phyloP scores from a whole-genome alignment of 352 stramenopile species.

The Phytophthora citrophthora region DNA sequence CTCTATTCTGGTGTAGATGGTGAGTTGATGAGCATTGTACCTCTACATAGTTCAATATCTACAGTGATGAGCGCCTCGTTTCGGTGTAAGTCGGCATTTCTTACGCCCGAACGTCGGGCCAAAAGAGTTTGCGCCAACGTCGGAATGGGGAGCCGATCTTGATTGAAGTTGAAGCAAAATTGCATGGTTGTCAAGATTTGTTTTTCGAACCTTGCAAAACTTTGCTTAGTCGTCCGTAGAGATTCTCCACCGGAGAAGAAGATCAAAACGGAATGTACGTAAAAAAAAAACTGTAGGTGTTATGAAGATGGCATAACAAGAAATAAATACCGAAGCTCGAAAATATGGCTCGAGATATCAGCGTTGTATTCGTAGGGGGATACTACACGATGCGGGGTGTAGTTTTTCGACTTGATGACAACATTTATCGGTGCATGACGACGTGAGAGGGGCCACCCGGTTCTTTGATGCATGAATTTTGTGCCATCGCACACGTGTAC shows the following conservation, averaged over 20 bases:
- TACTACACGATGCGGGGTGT: too few species aligned
- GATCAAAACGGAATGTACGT: background rate
- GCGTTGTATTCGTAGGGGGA: too few species aligned
- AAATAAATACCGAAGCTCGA: too few species aligned
- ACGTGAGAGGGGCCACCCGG: conserved; percentile 1
- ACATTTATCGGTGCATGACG: background rate
- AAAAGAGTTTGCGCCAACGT: background rate
- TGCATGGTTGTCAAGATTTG: conserved; percentile 1
- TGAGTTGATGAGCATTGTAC: background rate
- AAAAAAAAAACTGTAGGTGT: background rate
- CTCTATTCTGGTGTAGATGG: conserved; percentile 26
- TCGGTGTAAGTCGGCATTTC: too few species aligned
- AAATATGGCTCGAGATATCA: too few species aligned
- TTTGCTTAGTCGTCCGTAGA: background rate
- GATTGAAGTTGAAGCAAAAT: background rate
- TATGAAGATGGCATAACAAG: background rate
- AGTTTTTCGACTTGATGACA: too few species aligned
- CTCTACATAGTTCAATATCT: background rate
- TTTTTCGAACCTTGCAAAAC: conserved; percentile 4
- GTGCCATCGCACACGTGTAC: conserved; percentile 2
- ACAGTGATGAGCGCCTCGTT: too few species aligned
- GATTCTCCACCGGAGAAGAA: background rate
- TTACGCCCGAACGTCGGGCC: too few species aligned
- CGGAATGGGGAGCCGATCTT: background rate
- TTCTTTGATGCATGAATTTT: background rate